Conservation (phyloP, 1,139 yeast species). For the Hansenula sp. region DNA sequence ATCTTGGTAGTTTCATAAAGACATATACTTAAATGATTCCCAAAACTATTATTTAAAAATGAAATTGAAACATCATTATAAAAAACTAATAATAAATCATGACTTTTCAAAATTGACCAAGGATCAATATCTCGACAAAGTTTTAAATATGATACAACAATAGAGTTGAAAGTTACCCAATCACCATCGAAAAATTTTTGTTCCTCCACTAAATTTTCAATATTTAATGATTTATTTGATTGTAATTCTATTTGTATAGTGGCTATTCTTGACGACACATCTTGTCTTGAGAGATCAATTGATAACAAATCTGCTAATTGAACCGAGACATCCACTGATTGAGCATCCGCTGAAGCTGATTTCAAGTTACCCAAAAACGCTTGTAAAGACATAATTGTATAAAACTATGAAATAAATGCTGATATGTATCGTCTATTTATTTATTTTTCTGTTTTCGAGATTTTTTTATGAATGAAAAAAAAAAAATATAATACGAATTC, state of each 20-base stretch:
- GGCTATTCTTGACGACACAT: constrained; percentile 12
- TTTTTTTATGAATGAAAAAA: not conserved
- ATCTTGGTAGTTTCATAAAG: constrained; percentile 37
- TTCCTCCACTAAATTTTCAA: constrained; percentile 28
- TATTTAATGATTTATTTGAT: constrained; percentile 17
- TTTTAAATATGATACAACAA: constrained; percentile 46
- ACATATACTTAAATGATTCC: constrained; percentile 42
- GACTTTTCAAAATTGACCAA: constrained; percentile 48
- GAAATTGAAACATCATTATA: constrained; percentile 55
- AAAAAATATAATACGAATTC: not conserved
- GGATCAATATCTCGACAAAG: constrained; percentile 58
- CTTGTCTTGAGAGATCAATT: constrained; percentile 4
- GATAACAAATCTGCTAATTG: constrained; percentile 7
- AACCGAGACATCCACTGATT: constrained; percentile 1
- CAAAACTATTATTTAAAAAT: constrained; percentile 46
- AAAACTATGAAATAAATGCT: too few species aligned
- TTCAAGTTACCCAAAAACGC: not conserved
- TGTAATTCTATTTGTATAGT: constrained; percentile 9
- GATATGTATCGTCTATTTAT: not conserved
- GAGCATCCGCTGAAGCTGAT: not conserved
- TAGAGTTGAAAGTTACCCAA: constrained; percentile 51
- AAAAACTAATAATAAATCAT: constrained; percentile 52
- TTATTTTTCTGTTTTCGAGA: not conserved
- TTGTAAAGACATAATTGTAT: constrained; percentile 16
- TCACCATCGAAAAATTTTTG: constrained; percentile 34